Conservation (phyloP, 2,329 filamentous ascomycete genomes). For the Huntiella bhutanensis region DNA sequence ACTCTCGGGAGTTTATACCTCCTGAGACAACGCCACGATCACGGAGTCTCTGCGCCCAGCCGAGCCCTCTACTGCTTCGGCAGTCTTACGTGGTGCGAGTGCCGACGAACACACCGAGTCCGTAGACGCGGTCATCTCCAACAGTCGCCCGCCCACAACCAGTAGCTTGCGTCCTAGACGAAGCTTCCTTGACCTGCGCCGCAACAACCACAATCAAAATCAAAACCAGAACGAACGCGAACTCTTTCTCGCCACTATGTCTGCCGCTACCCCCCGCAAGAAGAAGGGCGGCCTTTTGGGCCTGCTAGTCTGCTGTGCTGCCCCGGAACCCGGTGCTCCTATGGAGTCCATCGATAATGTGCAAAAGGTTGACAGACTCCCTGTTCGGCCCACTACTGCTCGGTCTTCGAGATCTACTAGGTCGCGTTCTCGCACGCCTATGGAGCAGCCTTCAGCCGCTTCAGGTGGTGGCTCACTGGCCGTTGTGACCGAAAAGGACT, state of each 20-base stretch:
- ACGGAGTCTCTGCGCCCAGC: slow-evolving; percentile 12
- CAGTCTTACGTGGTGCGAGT: slow-evolving; percentile 11
- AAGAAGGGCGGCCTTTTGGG: slow-evolving; percentile 35
- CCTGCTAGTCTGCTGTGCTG: slow-evolving; percentile 48
- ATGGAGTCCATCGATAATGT: slow-evolving; percentile 33
- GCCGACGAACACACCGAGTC: slow-evolving; percentile 9
- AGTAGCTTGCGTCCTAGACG: slow-evolving; percentile 10
- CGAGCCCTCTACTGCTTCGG: slow-evolving; percentile 12
- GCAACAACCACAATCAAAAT: slow-evolving; percentile 16
- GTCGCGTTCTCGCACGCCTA: slow-evolving; percentile 29
- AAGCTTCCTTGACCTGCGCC: slow-evolving; percentile 10
- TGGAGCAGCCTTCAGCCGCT: slow-evolving; percentile 23
- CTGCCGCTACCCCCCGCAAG: slow-evolving; percentile 31
- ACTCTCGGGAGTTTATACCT: slow-evolving; percentile 10
- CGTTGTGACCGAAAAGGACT: slow-evolving; percentile 28
- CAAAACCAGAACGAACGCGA: slow-evolving; percentile 9
- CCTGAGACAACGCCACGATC: slow-evolving; percentile 11
- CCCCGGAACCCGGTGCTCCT: slow-evolving; percentile 38
- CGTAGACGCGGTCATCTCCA: slow-evolving; percentile 7
- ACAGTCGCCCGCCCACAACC: slow-evolving; percentile 8
- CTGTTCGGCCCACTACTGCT: slow-evolving; percentile 33
- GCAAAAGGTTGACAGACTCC: slow-evolving; percentile 39
- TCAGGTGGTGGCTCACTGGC: slow-evolving; percentile 19
- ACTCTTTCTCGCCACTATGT: slow-evolving; percentile 11
- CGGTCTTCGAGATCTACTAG: slow-evolving; percentile 20